Evolutionary conservation across 2,329 filamentous ascomycete species (phyloP).

Genomic region (Diaporthe sp.): DNA sequence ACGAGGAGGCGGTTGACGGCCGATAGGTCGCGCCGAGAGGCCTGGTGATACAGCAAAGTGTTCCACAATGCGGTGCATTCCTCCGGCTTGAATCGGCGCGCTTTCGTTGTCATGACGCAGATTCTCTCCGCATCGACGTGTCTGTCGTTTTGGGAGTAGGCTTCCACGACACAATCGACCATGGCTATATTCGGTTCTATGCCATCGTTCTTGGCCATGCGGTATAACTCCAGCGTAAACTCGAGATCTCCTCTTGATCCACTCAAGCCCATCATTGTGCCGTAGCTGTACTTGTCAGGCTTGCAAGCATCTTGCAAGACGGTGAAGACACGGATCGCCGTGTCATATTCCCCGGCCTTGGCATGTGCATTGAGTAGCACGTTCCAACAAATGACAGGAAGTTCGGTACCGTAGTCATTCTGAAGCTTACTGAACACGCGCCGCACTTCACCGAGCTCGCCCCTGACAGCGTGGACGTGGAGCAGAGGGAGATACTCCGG

Average conservation of each 20-base stretch:
- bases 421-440: slow-evolving; percentile 74
- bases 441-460: slow-evolving; percentile 72
- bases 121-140: slow-evolving; percentile 70
- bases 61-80: slow-evolving; percentile 81
- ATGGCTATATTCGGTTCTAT: slow-evolving; percentile 70
- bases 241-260: slow-evolving; percentile 81
- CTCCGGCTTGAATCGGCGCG: slow-evolving; percentile 60
- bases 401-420: slow-evolving; percentile 67
- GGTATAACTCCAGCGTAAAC: slow-evolving; percentile 75
- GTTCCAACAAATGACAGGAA: slow-evolving; percentile 79
- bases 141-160: slow-evolving; percentile 72
- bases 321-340: slow-evolving; percentile 75
- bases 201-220: slow-evolving; percentile 68
- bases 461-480: slow-evolving; percentile 78
- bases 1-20: slow-evolving; percentile 63
- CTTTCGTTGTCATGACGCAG: slow-evolving; percentile 67
- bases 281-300: slow-evolving; percentile 77
- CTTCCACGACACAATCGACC: slow-evolving; percentile 75
- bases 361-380: slow-evolving; percentile 80
- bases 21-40: slow-evolving; percentile 69
- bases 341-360: slow-evolving; percentile 75
- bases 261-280: slow-evolving; percentile 80
- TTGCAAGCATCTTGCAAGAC: slow-evolving; percentile 63
- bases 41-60: slow-evolving; percentile 78
- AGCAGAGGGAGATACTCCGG: slow-evolving; percentile 64